These are phyloP conservation scores for Bryopsis sp. DNA, from an alignment of 139 green algal genomes.

Conservation along the genomic window DNA sequence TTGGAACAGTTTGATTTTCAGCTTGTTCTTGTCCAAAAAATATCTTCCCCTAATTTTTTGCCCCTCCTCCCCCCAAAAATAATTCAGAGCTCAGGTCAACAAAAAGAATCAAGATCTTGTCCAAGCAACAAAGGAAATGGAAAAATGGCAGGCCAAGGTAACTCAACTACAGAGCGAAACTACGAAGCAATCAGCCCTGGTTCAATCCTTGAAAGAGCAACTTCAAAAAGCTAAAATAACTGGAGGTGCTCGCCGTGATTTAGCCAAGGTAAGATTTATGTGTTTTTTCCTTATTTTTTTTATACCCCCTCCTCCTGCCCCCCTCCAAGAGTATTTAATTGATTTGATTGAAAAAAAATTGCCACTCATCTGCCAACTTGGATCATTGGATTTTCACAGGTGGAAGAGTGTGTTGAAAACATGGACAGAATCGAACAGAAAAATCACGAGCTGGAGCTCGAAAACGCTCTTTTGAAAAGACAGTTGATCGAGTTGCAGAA, in stretches of 20 bases:
- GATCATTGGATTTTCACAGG: no score
- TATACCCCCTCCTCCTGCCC: no score
- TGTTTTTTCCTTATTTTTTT: no score
- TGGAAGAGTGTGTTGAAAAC: background rate
- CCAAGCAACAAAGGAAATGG: background rate
- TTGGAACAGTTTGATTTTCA: no score
- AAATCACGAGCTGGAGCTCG: background rate
- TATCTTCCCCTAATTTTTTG: no score
- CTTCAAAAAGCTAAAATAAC: background rate
- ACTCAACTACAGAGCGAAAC: background rate
- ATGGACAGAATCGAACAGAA: background rate
- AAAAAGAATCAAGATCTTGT: slow-evolving; percentile 19
- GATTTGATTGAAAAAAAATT: no score
- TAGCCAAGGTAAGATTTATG: no score
- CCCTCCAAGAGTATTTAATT: no score
- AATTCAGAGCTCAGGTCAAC: background rate
- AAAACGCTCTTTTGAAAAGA: background rate
- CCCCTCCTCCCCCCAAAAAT: no score
- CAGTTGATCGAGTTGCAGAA: background rate
- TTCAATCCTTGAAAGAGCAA: background rate
- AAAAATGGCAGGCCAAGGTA: background rate
- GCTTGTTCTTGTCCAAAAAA: no score
- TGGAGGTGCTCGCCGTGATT: no score
- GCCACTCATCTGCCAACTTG: no score
- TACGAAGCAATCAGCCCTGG: background rate